phyloP scores from a whole-genome alignment of 768 basidiomycete genomes.

The Lactifluus subvellereus region DNA sequence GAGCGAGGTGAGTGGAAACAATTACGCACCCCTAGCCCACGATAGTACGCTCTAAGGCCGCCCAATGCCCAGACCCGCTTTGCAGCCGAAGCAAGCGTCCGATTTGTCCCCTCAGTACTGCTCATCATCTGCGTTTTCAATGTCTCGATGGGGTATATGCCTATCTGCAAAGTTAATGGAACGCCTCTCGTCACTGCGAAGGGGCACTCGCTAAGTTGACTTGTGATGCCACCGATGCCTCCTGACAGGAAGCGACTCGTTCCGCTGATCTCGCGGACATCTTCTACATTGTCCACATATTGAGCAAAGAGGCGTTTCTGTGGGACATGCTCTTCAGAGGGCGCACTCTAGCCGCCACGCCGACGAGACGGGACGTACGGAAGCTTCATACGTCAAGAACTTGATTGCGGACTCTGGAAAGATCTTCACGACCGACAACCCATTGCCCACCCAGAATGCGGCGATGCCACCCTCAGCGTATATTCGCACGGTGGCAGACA shows the following conservation, averaged over 20 bases:
- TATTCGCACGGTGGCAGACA: constrained; percentile 68
- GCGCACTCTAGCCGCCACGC: neutral
- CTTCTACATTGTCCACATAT: constrained; percentile 88
- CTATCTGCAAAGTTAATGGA: constrained; percentile 37
- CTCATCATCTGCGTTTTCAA: constrained; percentile 99
- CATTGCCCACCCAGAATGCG: constrained; percentile 98
- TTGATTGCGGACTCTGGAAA: constrained; percentile 99
- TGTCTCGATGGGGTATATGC: constrained; percentile 96
- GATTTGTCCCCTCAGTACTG: constrained; percentile 54
- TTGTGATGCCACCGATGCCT: constrained; percentile 91
- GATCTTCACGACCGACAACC: constrained; percentile 89
- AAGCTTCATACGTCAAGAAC: constrained; percentile 91
- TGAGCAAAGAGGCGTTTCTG: constrained; percentile 93
- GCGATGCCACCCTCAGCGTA: constrained; percentile 85
- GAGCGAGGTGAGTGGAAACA: constrained; percentile 16
- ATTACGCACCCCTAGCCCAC: constrained; percentile 74
- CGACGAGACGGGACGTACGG: constrained; percentile 45
- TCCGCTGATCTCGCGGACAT: constrained; percentile 64
- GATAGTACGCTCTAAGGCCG: constrained; percentile 79
- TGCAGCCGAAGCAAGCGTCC: constrained; percentile 55
- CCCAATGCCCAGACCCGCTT: constrained; percentile 74
- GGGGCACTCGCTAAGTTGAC: constrained; percentile 71
- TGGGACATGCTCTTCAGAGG: constrained; percentile 10
- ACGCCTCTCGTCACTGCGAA: constrained; percentile 13
- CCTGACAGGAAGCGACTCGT: constrained; percentile 91